Percentiles rank a stretch among this genome's conserved stretches.
Conservation (phyloP, 2,329 filamentous ascomycete species). For the Botryotinia convoluta region DNA sequence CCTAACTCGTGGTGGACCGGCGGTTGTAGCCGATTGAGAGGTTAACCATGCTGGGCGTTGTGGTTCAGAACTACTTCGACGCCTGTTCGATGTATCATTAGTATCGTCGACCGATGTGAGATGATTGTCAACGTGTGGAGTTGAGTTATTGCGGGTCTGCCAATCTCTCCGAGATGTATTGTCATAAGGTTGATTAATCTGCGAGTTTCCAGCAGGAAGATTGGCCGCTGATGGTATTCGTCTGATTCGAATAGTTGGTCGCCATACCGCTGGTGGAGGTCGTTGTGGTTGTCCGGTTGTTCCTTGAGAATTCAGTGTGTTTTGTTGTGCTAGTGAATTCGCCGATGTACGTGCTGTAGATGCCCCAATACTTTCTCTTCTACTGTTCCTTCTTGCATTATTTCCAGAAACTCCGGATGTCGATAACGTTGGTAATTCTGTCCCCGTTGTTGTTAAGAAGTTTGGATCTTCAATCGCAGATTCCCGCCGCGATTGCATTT, state of each 20-base stretch:
- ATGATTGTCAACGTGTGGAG: constrained; percentile 13
- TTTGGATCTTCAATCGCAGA: constrained; percentile 2
- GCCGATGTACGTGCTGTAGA: constrained; percentile 7
- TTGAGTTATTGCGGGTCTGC: constrained; percentile 7
- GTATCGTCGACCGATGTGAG: neutral
- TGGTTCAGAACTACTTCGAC: constrained; percentile 24
- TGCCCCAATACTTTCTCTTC: constrained; percentile 8
- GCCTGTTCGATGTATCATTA: constrained; percentile 15
- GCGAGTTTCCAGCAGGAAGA: constrained; percentile 2
- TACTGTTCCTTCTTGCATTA: neutral
- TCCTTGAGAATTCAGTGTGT: neutral
- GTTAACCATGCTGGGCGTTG: constrained; percentile 12
- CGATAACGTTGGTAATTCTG: constrained; percentile 7
- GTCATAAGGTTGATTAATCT: constrained; percentile 5
- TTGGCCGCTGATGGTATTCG: constrained; percentile 21
- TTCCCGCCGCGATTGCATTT: constrained; percentile 16
- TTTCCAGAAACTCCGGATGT: neutral
- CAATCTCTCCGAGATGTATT: neutral
- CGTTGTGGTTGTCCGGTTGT: constrained; percentile 3
- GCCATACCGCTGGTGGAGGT: constrained; percentile 18
- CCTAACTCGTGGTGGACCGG: constrained; percentile 12
- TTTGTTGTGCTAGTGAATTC: constrained; percentile 7
- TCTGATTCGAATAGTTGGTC: constrained; percentile 33
- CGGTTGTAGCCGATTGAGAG: neutral
- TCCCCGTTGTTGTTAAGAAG: constrained; percentile 10